Conservation (phyloP, 805 yeast genomes). For the Pichia exigua region DNA sequence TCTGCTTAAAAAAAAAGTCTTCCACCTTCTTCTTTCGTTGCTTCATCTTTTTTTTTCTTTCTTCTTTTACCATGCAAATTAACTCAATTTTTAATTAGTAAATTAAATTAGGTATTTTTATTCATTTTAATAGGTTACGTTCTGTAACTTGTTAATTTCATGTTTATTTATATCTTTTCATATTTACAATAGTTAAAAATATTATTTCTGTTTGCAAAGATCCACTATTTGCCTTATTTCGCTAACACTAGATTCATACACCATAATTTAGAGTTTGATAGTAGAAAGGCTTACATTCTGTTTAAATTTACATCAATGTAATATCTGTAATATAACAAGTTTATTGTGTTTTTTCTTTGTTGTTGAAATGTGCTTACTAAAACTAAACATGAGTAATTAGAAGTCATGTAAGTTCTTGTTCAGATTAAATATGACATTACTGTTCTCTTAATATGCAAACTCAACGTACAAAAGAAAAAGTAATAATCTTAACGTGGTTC, state of each 20-base stretch:
- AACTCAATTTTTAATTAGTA: not conserved
- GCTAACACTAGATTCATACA: conserved; percentile 29
- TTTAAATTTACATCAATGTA: not conserved
- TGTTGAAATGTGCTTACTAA: too few relatives aligned
- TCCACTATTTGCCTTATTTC: conserved; percentile 26
- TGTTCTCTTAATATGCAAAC: too few relatives aligned
- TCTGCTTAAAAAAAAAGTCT: not conserved
- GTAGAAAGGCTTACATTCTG: conserved; percentile 29
- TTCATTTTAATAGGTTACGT: not conserved
- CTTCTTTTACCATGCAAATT: not conserved
- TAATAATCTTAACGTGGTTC: too few relatives aligned
- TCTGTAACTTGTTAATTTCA: not conserved
- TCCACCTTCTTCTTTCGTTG: not conserved
- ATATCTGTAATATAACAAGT: not conserved
- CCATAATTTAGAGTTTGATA: conserved; percentile 33
- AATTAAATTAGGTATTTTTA: not conserved
- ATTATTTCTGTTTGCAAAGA: conserved; percentile 16
- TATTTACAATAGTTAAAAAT: conserved; percentile 3
- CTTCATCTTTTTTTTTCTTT: not conserved
- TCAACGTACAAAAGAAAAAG: too few relatives aligned
- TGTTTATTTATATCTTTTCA: not conserved
- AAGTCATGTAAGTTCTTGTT: too few relatives aligned
- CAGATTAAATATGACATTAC: too few relatives aligned
- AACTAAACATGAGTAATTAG: too few relatives aligned
- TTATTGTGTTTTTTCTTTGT: too few relatives aligned